phyloP scores from a whole-genome alignment of 78 protist species.

The Abeoforma whisleri region DNA sequence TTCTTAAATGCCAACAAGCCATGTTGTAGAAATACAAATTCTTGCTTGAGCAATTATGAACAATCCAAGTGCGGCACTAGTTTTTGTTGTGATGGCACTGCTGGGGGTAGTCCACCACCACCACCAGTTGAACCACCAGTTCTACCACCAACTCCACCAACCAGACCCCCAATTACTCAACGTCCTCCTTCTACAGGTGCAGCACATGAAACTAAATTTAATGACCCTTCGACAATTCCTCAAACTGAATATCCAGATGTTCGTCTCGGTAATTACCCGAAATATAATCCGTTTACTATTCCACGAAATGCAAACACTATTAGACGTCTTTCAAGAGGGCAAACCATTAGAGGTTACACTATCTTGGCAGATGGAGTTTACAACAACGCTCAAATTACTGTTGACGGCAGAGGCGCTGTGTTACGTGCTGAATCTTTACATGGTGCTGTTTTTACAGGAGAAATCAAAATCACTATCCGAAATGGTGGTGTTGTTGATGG shows the following conservation, averaged over 20 bases:
- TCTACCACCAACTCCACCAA: too few species aligned
- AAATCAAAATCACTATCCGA: neutral
- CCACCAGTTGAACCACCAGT: too few species aligned
- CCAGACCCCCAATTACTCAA: too few species aligned
- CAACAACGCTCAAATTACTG: neutral
- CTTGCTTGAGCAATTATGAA: too few species aligned
- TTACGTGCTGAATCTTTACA: neutral
- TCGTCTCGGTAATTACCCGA: neutral
- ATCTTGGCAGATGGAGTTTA: neutral
- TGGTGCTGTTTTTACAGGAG: neutral
- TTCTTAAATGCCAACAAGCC: too few species aligned
- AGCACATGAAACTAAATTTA: too few species aligned
- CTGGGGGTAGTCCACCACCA: too few species aligned
- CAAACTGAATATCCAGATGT: constrained; percentile 9
- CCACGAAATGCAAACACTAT: neutral
- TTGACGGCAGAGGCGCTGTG: neutral
- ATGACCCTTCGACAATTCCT: too few species aligned
- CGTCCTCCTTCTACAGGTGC: too few species aligned
- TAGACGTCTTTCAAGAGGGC: neutral
- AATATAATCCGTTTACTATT: neutral
- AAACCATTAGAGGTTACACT: neutral
- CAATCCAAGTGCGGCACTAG: too few species aligned
- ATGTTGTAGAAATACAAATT: too few species aligned
- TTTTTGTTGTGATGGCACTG: too few species aligned
- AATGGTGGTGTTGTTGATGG: constrained; percentile 14